Base-by-base conservation (phyloP, 1,139 yeast species). In the Candida buenavistaensis region DNA sequence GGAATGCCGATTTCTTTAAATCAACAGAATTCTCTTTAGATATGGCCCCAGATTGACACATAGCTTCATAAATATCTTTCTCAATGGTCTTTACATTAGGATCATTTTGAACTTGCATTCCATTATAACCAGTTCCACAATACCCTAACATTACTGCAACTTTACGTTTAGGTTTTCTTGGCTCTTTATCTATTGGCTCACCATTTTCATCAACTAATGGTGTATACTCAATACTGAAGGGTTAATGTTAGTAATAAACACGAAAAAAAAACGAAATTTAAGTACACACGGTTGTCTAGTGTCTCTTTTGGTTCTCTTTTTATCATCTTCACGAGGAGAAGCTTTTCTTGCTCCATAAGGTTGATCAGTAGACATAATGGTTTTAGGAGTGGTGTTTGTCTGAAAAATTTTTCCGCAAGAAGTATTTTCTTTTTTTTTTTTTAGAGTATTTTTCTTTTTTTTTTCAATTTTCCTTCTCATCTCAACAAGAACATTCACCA, bases 121-220 rank as follows among this genome's bases (percentile, higher is more conserved):
- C 99, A 59, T 88, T 95, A 60, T 90, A 92, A 0, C 98, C 98
- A 0, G 97, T 83, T 32, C 99, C 99, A 59, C 97, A 92, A 64
- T 92, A 92, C 2, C 99, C 98, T 48, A 92, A 72, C 81, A 89
- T 73, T 46, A 87, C 83, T 0, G 97, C 97, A 14, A 89, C 96
- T 59, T 92, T 92, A 42, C 76, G 72, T 64, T 84, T 84, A n/a
- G 94, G 94, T 47, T 69, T 71, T 48, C 92, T 66, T 51, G 81
- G 88, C n/a, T 75, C 66, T 29, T 62, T 68, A 12, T 73, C 73
- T 26, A 79, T 57, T 8, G 82, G 80, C 23, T 75, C 70, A 7
- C 90, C 90, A 27, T 78, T 59, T 19, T 68, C 83, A 55, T 82
- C 88, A 54, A 79, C 54, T 41, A 62, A 43, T 8, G 74, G 73